Evolutionary conservation across 345 rosid genomes (phyloP).

Genomic region (Geranium brycei): DNA sequence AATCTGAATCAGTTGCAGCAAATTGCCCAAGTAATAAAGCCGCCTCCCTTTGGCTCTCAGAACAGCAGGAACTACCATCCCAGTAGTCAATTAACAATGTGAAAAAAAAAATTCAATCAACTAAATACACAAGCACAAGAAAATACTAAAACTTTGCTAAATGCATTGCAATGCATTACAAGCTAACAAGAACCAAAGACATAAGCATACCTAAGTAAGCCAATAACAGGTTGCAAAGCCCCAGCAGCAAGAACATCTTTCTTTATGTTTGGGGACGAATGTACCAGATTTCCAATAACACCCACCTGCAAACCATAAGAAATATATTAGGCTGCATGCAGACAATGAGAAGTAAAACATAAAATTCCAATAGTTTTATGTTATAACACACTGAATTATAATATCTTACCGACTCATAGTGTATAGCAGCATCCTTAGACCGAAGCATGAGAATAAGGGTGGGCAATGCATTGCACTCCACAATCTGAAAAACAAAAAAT

Average conservation of each 20-base stretch:
- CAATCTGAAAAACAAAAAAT: constrained; percentile 52
- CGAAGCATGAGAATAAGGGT: constrained; percentile 86
- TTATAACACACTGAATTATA: neutral
- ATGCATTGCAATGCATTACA: constrained; percentile 1
- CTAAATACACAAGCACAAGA: neutral
- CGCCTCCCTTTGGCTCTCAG: constrained; percentile 98
- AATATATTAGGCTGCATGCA: constrained; percentile 2
- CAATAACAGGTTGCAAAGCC: constrained; percentile 92
- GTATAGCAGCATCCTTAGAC: constrained; percentile 96
- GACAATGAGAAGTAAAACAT: constrained; percentile 5
- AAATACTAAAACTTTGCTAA: constrained; percentile 1
- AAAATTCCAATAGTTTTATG: neutral
- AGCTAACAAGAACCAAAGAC: neutral
- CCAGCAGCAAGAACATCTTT: constrained; percentile 93
- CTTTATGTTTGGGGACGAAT: constrained; percentile 88
- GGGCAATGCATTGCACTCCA: constrained; percentile 86
- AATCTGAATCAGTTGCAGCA: constrained; percentile 97
- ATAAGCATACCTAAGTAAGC: constrained; percentile 57
- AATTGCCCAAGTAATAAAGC: constrained; percentile 96
- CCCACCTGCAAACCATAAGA: constrained; percentile 43
- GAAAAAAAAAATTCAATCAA: neutral
- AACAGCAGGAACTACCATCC: constrained; percentile 73
- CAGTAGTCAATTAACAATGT: neutral
- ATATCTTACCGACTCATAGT: constrained; percentile 86
- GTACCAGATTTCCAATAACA: constrained; percentile 92